A percentile compares a stretch with the other conserved stretches of the same genome.
Evolutionary conservation across 352 stramenopile genomes (phyloP).

Genomic region (Saprolegnia diclina): DNA sequence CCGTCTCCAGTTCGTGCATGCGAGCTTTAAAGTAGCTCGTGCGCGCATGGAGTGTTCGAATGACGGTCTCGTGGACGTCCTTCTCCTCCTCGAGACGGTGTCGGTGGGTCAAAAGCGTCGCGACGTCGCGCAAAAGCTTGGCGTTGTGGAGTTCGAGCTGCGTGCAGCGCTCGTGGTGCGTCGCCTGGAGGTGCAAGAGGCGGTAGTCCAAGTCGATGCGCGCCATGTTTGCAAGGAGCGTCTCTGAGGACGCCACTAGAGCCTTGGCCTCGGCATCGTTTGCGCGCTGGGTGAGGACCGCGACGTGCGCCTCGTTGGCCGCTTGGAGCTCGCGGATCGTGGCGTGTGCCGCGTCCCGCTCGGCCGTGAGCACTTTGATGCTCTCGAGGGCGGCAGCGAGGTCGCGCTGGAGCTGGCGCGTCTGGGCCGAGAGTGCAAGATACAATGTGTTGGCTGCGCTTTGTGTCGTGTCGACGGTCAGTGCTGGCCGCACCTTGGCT

Average conservation of each 20-base stretch:
- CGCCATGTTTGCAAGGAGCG: neutral
- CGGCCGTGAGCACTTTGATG: slow-evolving; percentile 4
- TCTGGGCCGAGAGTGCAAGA: neutral
- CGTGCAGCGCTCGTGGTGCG: neutral
- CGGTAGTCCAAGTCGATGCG: slow-evolving; percentile 13
- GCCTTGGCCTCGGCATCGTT: neutral
- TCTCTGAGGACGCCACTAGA: neutral
- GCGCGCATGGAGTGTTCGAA: neutral
- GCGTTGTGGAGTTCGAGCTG: slow-evolving; percentile 4
- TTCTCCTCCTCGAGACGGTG: slow-evolving; percentile 6
- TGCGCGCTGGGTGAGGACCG: neutral
- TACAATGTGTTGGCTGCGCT: neutral
- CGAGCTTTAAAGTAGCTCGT: slow-evolving; percentile 8
- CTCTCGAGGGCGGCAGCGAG: neutral
- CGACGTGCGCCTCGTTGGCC: neutral
- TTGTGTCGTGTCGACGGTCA: neutral
- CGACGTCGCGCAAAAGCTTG: slow-evolving; percentile 28
- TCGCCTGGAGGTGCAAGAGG: slow-evolving; percentile 7
- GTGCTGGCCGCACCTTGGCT: neutral
- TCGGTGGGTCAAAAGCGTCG: neutral
- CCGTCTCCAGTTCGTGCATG: slow-evolving; percentile 7
- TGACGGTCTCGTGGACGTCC: slow-evolving; percentile 8
- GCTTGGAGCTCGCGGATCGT: neutral
- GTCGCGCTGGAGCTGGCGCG: neutral
- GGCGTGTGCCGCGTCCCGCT: neutral